phyloP scores from a whole-genome alignment of 306 rosid genomes.

The Arachis hypogaea region DNA sequence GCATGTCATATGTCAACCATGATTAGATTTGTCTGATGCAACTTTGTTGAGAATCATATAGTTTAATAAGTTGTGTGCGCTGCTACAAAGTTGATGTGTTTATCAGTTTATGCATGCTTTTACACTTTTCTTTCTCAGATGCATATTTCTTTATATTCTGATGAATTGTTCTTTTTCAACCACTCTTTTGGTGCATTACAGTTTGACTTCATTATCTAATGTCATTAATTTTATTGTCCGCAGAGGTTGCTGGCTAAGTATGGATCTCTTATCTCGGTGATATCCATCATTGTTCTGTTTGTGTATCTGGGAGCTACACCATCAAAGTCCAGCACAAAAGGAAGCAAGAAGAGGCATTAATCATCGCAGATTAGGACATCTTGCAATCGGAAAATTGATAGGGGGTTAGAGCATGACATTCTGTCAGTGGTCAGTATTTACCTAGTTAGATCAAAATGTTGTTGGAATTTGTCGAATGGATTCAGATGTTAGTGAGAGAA shows the following conservation, averaged over 20 bases:
- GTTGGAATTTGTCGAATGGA: constrained; percentile 38
- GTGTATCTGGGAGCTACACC: constrained; percentile 74
- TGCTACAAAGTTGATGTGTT: not conserved
- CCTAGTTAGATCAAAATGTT: constrained; percentile 38
- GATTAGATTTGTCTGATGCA: constrained; percentile 21
- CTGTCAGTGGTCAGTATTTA: constrained; percentile 46
- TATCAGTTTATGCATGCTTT: not conserved
- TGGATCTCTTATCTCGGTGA: constrained; percentile 84
- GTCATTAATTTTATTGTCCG: constrained; percentile 34
- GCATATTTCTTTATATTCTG: constrained; percentile 7
- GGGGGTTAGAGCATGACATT: constrained; percentile 36
- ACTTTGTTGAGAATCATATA: constrained; percentile 16
- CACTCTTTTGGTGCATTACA: constrained; percentile 1
- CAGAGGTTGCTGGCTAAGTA: constrained; percentile 91
- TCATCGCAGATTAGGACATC: constrained; percentile 27
- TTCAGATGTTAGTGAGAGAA: constrained; percentile 48
- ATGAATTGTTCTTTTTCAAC: constrained; percentile 4
- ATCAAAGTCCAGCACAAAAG: constrained; percentile 80
- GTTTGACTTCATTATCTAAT: constrained; percentile 7
- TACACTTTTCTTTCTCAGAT: not conserved
- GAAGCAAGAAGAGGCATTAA: constrained; percentile 98
- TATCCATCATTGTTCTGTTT: constrained; percentile 71
- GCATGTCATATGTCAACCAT: constrained; percentile 22
- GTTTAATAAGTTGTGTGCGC: constrained; percentile 2
- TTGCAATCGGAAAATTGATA: constrained; percentile 20